These are phyloP conservation scores for Luzula sylvatica DNA, from an alignment of 176 grass and related monocot species.

Conservation along the genomic window DNA sequence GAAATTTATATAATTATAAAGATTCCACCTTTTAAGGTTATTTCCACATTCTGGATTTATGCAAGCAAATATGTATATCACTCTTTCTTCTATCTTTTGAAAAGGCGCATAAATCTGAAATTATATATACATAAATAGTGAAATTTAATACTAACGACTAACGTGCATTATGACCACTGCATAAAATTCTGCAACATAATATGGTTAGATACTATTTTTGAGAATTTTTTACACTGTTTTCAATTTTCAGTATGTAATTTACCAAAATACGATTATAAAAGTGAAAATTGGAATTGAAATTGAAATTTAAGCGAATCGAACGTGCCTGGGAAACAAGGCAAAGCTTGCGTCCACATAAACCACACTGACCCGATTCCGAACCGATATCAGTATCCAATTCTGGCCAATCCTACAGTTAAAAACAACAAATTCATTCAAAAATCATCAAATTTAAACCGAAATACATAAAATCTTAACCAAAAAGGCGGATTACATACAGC, in stretches of 20 bases:
- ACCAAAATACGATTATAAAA: background rate
- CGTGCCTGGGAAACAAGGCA: slow-evolving; percentile 75
- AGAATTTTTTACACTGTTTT: too few relatives aligned
- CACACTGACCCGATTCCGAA: slow-evolving; percentile 37
- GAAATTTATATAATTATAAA: background rate
- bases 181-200: too few relatives aligned
- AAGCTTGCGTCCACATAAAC: slow-evolving; percentile 48
- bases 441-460: background rate
- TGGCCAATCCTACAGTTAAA: slow-evolving; percentile 55
- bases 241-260: too few relatives aligned
- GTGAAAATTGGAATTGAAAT: background rate
- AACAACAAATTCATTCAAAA: slow-evolving; percentile 6
- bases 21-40: slow-evolving; percentile 40
- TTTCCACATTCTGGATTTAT: slow-evolving; percentile 30
- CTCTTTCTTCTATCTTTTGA: slow-evolving; percentile 47
- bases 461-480: background rate
- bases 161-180: background rate
- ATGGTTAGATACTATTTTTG: too few relatives aligned
- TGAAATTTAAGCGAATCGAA: slow-evolving; percentile 4
- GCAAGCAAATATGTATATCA: slow-evolving; percentile 67
- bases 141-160: background rate
- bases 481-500: slow-evolving; percentile 26
- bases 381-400: slow-evolving; percentile 24
- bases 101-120: slow-evolving; percentile 69
- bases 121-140: background rate